Conservation (phyloP, 2,329 filamentous ascomycete species). For the Ascochyta fabae region DNA sequence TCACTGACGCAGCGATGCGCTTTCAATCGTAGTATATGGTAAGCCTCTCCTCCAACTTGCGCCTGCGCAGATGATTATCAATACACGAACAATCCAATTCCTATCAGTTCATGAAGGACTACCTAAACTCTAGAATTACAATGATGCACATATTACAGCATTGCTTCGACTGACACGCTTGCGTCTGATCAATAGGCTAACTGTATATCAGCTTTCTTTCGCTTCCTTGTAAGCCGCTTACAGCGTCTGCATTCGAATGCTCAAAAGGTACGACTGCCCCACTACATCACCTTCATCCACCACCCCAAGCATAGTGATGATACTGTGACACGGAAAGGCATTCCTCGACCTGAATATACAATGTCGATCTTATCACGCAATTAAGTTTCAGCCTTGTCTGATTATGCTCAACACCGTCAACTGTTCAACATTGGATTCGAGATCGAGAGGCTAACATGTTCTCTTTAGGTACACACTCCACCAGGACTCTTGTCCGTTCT, state of each 20-base stretch:
- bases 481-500: slow-evolving; percentile 15
- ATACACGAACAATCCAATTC: slow-evolving; percentile 63
- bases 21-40: slow-evolving; percentile 15
- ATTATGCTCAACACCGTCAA: slow-evolving; percentile 45
- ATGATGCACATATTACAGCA: slow-evolving; percentile 53
- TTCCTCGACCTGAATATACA: slow-evolving; percentile 70
- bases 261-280: slow-evolving; percentile 51
- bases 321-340: slow-evolving; percentile 69
- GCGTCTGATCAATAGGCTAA: slow-evolving; percentile 24
- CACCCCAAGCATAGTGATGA: slow-evolving; percentile 61
- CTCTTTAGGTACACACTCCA: slow-evolving; percentile 42
- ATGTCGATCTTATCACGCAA: slow-evolving; percentile 67
- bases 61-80: slow-evolving; percentile 51
- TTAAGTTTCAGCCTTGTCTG: slow-evolving; percentile 76
- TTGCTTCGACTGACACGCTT: background rate
- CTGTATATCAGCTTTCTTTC: slow-evolving; percentile 16
- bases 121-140: slow-evolving; percentile 62
- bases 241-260: slow-evolving; percentile 1
- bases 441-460: slow-evolving; percentile 35
- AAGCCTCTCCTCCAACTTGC: slow-evolving; percentile 19
- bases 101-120: slow-evolving; percentile 62
- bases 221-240: background rate
- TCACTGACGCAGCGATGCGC: slow-evolving; percentile 25
- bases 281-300: slow-evolving; percentile 15
- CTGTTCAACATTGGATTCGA: slow-evolving; percentile 18